Evolutionary conservation across 169 alveolate genomes (phyloP).

Genomic region (Plasmodium cynomolgi): DNA sequence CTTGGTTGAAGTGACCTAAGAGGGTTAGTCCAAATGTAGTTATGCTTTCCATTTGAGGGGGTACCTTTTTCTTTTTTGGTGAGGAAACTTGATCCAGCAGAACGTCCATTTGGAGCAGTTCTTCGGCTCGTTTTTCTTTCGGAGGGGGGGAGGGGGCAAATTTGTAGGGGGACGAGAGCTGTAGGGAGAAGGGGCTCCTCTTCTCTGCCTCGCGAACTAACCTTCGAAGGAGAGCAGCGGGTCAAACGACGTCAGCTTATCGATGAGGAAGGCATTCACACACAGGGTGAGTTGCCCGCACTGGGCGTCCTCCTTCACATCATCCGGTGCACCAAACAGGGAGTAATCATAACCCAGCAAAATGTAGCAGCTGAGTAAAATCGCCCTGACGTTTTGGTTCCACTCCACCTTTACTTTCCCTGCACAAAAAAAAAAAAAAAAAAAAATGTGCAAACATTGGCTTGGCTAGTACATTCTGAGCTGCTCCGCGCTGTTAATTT

Average conservation of each 20-base stretch:
- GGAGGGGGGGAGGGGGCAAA: not conserved
- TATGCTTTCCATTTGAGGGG: conserved; percentile 26
- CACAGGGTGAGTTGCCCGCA: conserved; percentile 28
- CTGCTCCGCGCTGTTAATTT: not conserved
- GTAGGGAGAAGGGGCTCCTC: not conserved
- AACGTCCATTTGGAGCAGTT: not conserved
- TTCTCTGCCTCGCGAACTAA: not conserved
- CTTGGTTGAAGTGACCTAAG: conserved; percentile 35
- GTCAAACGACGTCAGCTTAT: conserved; percentile 28
- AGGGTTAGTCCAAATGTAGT: conserved; percentile 66
- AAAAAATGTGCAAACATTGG: not conserved
- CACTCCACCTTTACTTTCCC: conserved; percentile 50
- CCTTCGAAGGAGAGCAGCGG: conserved; percentile 43
- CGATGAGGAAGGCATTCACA: conserved; percentile 23
- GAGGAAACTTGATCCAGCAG: conserved; percentile 11
- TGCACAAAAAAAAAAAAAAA: not conserved
- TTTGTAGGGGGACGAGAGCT: not conserved
- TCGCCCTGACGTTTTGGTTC: not conserved
- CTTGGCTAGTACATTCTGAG: not conserved
- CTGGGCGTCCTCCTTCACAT: conserved; percentile 6
- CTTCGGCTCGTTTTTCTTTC: conserved; percentile 40
- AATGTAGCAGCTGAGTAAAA: conserved; percentile 3
- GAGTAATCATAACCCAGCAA: conserved; percentile 34
- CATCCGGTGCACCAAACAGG: not conserved
- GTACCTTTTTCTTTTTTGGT: not conserved